phyloP scores from a whole-genome alignment of 306 rosid species.

The Datisca glomerata region DNA sequence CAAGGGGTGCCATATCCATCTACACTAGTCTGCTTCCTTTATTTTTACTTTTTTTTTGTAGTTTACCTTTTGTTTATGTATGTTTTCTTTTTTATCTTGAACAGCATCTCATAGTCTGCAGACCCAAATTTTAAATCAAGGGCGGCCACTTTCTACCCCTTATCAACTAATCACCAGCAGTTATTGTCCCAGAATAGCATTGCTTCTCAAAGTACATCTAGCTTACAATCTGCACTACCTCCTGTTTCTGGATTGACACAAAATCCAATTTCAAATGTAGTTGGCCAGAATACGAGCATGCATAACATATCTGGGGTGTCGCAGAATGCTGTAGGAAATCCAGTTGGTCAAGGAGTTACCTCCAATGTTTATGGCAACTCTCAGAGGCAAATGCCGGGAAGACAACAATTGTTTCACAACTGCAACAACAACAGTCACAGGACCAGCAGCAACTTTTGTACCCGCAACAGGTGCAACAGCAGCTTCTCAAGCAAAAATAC shows the following conservation, averaged over 20 bases:
- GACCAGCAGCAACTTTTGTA: slow-evolving; percentile 37
- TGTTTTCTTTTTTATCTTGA: slow-evolving; percentile 7
- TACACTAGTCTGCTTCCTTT: no score
- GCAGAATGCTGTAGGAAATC: slow-evolving; percentile 49
- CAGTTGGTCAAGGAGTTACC: slow-evolving; percentile 53
- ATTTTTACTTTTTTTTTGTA: no score
- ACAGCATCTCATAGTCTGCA: slow-evolving; percentile 43
- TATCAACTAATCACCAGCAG: slow-evolving; percentile 51
- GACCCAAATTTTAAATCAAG: slow-evolving; percentile 46
- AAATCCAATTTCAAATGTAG: slow-evolving; percentile 41
- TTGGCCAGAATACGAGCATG: slow-evolving; percentile 51
- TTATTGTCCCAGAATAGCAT: slow-evolving; percentile 45
- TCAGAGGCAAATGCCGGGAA: slow-evolving; percentile 65
- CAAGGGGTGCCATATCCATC: no score
- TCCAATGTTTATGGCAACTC: slow-evolving; percentile 52
- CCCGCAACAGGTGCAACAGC: slow-evolving; percentile 47
- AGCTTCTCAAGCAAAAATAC: slow-evolving; percentile 38
- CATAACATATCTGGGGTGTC: slow-evolving; percentile 44
- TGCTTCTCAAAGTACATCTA: slow-evolving; percentile 28
- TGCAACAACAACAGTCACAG: slow-evolving; percentile 62
- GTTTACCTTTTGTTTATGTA: no score
- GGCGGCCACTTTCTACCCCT: slow-evolving; percentile 45
- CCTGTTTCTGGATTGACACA: slow-evolving; percentile 49
- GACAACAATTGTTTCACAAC: slow-evolving; percentile 40
- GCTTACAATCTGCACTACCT: slow-evolving; percentile 34